Percentiles rank a stretch among this genome's conserved stretches.
These are phyloP conservation scores for Wickerhamomyces tratensis DNA, from an alignment of 805 yeast species.

Conservation along the genomic window DNA sequence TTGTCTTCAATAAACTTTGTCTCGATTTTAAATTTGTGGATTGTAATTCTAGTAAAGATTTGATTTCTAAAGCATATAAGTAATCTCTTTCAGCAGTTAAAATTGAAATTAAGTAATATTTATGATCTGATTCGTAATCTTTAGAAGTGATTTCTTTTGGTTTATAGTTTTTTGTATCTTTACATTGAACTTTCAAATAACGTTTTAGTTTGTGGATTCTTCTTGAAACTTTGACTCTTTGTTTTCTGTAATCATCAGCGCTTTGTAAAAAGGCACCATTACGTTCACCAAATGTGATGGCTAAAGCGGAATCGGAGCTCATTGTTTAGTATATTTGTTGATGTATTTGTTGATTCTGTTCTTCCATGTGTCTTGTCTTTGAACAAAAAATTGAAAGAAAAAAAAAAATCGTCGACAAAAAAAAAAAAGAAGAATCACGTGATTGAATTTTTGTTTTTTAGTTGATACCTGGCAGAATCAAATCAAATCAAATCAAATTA, in stretches of 20 bases:
- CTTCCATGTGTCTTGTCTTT: not conserved
- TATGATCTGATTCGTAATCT: slow-evolving; percentile 39
- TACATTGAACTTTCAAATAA: slow-evolving; percentile 49
- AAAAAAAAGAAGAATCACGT: too few species aligned
- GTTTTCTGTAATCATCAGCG: slow-evolving; percentile 59
- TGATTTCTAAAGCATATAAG: slow-evolving; percentile 57
- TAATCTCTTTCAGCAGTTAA: slow-evolving; percentile 71
- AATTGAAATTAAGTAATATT: slow-evolving; percentile 50
- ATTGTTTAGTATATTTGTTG: too few species aligned
- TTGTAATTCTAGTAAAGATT: slow-evolving; percentile 42
- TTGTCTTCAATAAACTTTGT: slow-evolving; percentile 48
- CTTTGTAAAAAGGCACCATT: slow-evolving; percentile 53
- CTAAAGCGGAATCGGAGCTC: slow-evolving; percentile 16
- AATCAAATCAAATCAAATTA: too few species aligned
- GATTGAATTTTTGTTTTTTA: too few species aligned
- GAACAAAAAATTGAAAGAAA: too few species aligned
- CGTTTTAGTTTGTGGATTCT: slow-evolving; percentile 57
- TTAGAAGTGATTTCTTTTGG: slow-evolving; percentile 37
- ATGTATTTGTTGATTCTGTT: not conserved
- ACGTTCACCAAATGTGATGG: slow-evolving; percentile 39
- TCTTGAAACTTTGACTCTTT: slow-evolving; percentile 53
- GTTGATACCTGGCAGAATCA: too few species aligned
- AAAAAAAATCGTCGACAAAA: too few species aligned
- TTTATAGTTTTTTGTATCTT: slow-evolving; percentile 55
- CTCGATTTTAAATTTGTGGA: slow-evolving; percentile 25